Evolutionary conservation across 225 moss, liverwort and hornwort species (phyloP).

Genomic region (Bryoerythrophyllum caledonicum): DNA sequence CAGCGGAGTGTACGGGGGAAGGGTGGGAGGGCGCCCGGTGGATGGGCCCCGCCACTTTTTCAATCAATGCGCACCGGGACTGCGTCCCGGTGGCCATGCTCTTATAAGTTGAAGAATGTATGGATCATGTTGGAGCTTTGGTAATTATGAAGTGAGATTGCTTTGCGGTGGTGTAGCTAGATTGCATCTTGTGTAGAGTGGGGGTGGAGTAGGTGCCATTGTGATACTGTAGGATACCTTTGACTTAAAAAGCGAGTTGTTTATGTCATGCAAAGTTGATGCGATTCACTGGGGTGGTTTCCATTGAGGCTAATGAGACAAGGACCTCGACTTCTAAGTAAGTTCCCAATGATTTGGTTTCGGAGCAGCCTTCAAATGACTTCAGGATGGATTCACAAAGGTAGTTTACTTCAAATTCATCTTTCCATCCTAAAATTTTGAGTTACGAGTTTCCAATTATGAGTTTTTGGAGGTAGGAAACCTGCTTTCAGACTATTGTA

Average conservation of each 20-base stretch:
- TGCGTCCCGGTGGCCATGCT: too few species aligned
- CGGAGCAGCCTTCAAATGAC: not conserved
- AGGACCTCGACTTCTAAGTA: not conserved
- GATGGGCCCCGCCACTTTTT: too few species aligned
- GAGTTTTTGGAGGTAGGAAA: too few species aligned
- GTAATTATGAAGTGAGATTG: not conserved
- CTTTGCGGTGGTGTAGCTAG: not conserved
- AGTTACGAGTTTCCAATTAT: too few species aligned
- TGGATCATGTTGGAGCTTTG: not conserved
- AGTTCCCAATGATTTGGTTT: constrained; percentile 5
- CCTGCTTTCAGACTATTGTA: too few species aligned
- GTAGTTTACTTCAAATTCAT: too few species aligned
- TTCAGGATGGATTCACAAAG: not conserved
- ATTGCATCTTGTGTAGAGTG: not conserved
- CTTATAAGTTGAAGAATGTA: not conserved
- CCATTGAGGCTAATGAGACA: not conserved
- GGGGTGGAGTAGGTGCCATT: constrained; percentile 9
- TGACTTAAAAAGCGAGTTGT: not conserved
- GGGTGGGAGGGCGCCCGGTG: too few species aligned
- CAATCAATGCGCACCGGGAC: too few species aligned
- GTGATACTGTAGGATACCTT: not conserved
- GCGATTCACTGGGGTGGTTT: not conserved
- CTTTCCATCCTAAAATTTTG: too few species aligned
- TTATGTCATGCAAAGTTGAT: constrained; percentile 1
- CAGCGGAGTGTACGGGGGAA: too few species aligned